Percentiles rank a stretch among this genome's conserved stretches.
phyloP scores from a whole-genome alignment of 2,329 filamentous ascomycete genomes.

The Arachnomyces sp. region DNA sequence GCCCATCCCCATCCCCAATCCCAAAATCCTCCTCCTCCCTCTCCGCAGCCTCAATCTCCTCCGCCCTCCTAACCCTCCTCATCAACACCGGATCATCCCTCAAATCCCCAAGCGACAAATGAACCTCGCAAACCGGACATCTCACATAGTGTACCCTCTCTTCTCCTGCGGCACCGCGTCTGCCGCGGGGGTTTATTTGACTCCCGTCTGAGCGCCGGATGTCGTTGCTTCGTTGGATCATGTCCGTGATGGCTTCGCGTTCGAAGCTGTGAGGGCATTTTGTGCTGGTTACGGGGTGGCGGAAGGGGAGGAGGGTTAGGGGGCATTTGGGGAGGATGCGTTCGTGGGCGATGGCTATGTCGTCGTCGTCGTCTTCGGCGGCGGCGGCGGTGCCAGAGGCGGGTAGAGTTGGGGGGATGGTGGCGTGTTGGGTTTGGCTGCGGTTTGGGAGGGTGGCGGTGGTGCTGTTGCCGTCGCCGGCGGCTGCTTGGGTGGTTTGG shows the following conservation, averaged over 20 bases:
- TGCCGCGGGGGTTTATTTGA: conserved; percentile 2
- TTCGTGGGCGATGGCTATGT: conserved; percentile 41
- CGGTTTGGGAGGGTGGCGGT: conserved; percentile 15
- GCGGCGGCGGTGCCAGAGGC: conserved; percentile 1
- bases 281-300: conserved; percentile 40
- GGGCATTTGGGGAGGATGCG: conserved; percentile 41
- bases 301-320: conserved; percentile 39
- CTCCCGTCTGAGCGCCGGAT: conserved; percentile 9
- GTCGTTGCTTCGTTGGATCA: conserved; percentile 31
- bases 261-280: conserved; percentile 47
- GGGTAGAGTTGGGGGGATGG: conserved; percentile 9
- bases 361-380: conserved; percentile 29
- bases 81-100: conserved; percentile 32
- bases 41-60: conserved; percentile 19
- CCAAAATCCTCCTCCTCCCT: conserved; percentile 26
- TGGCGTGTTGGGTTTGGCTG: conserved; percentile 22
- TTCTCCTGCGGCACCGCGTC: conserved; percentile 11
- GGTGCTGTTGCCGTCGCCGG: conserved; percentile 16
- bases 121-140: conserved; percentile 36
- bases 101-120: conserved; percentile 32
- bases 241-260: conserved; percentile 36
- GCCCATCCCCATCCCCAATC: conserved; percentile 9
- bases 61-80: conserved; percentile 29
- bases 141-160: conserved; percentile 24
- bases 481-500: conserved; percentile 28